Evolutionary conservation across 495 filamentous ascomycete genomes (phyloP).

Genomic region (Aspergillus steynii): DNA sequence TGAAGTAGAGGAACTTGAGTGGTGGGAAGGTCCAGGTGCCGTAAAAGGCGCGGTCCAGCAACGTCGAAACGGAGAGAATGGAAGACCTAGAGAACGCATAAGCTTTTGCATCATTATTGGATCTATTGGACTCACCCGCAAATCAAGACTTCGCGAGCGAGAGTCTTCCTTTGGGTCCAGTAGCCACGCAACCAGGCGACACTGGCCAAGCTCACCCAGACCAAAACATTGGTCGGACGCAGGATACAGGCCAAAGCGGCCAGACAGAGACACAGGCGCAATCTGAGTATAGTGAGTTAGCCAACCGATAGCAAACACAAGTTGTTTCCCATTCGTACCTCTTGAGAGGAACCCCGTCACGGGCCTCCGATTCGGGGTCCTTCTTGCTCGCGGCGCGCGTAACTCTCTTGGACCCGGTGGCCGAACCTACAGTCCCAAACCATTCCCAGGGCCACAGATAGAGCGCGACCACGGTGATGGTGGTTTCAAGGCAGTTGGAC

Average conservation of each 20-base stretch:
- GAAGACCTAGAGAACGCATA: conserved; percentile 37
- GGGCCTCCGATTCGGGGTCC: background rate
- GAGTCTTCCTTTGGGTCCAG: conserved; percentile 46
- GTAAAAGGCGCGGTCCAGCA: conserved; percentile 83
- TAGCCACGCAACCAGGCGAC: conserved; percentile 45
- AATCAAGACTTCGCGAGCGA: conserved; percentile 60
- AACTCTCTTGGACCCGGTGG: background rate
- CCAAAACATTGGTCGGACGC: conserved; percentile 84
- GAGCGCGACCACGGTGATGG: conserved; percentile 77
- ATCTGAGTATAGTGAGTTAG: conserved; percentile 23
- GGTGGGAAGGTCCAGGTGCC: conserved; percentile 88
- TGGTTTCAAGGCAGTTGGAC: conserved; percentile 91
- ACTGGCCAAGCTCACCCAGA: conserved; percentile 68
- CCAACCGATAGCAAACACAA: background rate
- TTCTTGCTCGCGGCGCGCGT: conserved; percentile 7
- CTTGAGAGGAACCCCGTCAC: conserved; percentile 11
- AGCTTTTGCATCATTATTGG: conserved; percentile 10
- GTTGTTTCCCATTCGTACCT: conserved; percentile 11
- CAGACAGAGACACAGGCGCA: conserved; percentile 69
- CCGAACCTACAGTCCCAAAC: conserved; percentile 28
- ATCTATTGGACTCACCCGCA: conserved; percentile 59
- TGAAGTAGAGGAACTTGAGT: conserved; percentile 87
- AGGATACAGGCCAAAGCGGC: conserved; percentile 84
- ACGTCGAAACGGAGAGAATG: conserved; percentile 60
- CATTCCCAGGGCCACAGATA: conserved; percentile 85